A percentile compares a stretch with the other conserved stretches of the same genome.
Evolutionary conservation across 1,284 basidiomycete genomes (phyloP).

Genomic region (Tranzscheliella williamsii): DNA sequence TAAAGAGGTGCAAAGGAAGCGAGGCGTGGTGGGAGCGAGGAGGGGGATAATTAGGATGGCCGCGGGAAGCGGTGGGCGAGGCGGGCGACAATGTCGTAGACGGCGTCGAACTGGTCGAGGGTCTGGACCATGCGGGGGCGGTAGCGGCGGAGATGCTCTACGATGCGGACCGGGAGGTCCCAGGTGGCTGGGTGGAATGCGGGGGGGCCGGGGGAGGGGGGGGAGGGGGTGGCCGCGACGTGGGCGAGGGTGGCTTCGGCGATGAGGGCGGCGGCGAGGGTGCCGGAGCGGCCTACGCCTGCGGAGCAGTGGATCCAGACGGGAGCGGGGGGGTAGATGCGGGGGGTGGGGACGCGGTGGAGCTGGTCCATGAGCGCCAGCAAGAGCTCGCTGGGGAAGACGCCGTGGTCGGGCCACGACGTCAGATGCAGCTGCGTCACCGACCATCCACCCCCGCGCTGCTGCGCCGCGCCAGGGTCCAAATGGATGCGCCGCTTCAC

Average conservation of each 20-base stretch:
- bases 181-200: constrained; percentile 1
- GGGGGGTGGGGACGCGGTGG: constrained; percentile 34
- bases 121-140: constrained; percentile 52
- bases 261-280: constrained; percentile 63
- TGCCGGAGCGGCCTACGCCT: constrained; percentile 64
- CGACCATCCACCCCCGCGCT: constrained; percentile 2
- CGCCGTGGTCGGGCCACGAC: constrained; percentile 81
- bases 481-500: constrained; percentile 11
- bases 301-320: constrained; percentile 76
- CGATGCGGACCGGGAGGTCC: constrained; percentile 32
- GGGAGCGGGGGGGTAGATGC: constrained; percentile 65
- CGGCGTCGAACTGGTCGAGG: constrained; percentile 35
- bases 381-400: constrained; percentile 64
- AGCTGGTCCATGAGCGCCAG: constrained; percentile 27
- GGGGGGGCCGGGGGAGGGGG: background rate
- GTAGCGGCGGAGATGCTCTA: constrained; percentile 39
- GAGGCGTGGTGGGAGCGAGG: no score
- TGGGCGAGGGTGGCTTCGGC: constrained; percentile 14
- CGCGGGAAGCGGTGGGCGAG: no score
- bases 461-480: background rate
- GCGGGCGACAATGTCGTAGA: constrained; percentile 13
- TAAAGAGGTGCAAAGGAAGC: no score
- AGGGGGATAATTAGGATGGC: no score
- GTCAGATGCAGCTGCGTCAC: constrained; percentile 74
- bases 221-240: background rate